Evolutionary conservation across 768 basidiomycete genomes (phyloP).

Genomic region (Tulasnella sp.): DNA sequence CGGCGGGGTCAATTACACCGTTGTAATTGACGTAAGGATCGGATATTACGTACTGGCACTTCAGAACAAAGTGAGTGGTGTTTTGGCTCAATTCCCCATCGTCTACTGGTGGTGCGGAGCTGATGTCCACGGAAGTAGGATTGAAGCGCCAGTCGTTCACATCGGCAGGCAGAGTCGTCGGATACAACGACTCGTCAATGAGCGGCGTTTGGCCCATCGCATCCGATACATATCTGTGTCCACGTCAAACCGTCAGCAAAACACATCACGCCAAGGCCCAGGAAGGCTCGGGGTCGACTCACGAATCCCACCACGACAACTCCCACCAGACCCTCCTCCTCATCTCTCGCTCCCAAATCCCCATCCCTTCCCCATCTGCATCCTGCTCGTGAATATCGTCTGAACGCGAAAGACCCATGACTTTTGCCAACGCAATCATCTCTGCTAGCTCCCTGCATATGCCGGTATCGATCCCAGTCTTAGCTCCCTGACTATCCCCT

Average conservation of each 20-base stretch:
- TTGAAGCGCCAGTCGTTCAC: slow-evolving; percentile 45
- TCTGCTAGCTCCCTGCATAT: slow-evolving; percentile 40
- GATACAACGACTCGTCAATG: slow-evolving; percentile 43
- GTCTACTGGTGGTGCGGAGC: slow-evolving; percentile 31
- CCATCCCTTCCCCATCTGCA: not conserved
- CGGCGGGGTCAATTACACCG: no score
- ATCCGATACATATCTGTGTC: slow-evolving; percentile 55
- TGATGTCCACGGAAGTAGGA: slow-evolving; percentile 31
- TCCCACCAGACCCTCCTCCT: slow-evolving; percentile 67
- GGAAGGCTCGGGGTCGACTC: no score
- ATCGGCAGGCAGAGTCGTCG: slow-evolving; percentile 42
- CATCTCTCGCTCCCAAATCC: slow-evolving; percentile 27
- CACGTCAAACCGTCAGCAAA: slow-evolving; percentile 24
- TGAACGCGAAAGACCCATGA: slow-evolving; percentile 44
- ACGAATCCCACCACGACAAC: slow-evolving; percentile 26
- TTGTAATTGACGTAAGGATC: not conserved
- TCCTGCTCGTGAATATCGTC: slow-evolving; percentile 30
- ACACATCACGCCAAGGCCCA: slow-evolving; percentile 37
- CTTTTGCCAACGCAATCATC: slow-evolving; percentile 53
- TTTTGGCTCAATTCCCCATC: slow-evolving; percentile 18
- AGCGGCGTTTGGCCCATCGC: slow-evolving; percentile 51
- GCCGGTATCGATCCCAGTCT: slow-evolving; percentile 2
- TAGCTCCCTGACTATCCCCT: slow-evolving; percentile 17
- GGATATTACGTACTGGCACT: slow-evolving; percentile 43
- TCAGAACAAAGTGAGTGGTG: slow-evolving; percentile 42